phyloP scores from a whole-genome alignment of 495 filamentous ascomycete species.

The Pyrenula aspistea region DNA sequence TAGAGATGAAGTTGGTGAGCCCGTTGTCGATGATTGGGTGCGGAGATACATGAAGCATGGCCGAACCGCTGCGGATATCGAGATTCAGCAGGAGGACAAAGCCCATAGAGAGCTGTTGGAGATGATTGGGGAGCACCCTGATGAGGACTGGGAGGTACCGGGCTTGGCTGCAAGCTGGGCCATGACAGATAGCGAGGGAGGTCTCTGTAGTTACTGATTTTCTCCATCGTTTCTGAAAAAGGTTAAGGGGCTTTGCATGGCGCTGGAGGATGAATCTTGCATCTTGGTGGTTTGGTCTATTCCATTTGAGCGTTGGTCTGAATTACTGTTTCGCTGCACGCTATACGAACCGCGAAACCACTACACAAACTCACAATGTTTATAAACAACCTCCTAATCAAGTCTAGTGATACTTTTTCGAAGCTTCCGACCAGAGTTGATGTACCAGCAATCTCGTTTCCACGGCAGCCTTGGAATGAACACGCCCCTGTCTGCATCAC shows the following conservation, averaged over 20 bases:
- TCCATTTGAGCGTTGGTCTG: not conserved
- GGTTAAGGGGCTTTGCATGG: not conserved
- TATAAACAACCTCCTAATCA: too few relatives aligned
- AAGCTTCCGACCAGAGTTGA: too few relatives aligned
- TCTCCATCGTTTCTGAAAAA: not conserved
- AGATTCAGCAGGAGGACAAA: not conserved
- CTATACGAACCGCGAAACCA: too few relatives aligned
- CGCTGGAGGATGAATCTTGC: not conserved
- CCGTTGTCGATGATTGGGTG: conserved; percentile 76
- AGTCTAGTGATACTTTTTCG: too few relatives aligned
- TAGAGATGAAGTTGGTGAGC: conserved; percentile 88
- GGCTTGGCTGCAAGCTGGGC: conserved; percentile 80
- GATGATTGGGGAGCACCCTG: conserved; percentile 53
- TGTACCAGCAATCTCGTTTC: too few relatives aligned
- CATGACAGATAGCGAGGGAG: conserved; percentile 70
- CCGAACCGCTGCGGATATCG: conserved; percentile 23
- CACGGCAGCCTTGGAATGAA: too few relatives aligned
- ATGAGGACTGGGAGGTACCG: conserved; percentile 54
- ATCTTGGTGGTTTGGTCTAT: not conserved
- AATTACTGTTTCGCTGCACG: too few relatives aligned
- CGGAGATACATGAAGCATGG: conserved; percentile 56
- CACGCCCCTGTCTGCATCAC: too few relatives aligned
- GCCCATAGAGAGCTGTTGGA: conserved; percentile 27
- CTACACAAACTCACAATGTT: too few relatives aligned
- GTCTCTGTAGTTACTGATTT: conserved; percentile 52